Conservation (phyloP, 495 filamentous ascomycete species). For the Talaromyces thailandensis region DNA sequence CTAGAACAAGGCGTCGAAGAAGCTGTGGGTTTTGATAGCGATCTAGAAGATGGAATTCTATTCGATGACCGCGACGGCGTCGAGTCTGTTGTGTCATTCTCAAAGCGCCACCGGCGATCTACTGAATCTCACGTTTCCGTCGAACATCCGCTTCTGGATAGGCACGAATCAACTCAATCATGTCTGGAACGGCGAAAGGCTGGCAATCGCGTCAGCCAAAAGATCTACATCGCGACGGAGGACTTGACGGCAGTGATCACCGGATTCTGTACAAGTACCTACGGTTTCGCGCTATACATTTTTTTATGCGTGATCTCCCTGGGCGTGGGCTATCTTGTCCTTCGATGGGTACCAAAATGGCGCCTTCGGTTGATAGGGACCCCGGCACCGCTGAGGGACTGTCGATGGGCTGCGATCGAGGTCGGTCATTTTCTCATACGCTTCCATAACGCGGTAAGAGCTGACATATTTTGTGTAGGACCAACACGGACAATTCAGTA, state of each 20-base stretch:
- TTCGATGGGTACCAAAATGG: conserved; percentile 88
- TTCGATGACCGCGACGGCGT: conserved; percentile 18
- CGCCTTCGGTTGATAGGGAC: conserved; percentile 67
- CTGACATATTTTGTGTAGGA: conserved; percentile 41
- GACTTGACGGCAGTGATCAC: conserved; percentile 89
- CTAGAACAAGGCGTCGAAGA: conserved; percentile 44
- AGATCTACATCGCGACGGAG: conserved; percentile 85
- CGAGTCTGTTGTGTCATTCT: background rate
- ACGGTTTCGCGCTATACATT: conserved; percentile 61
- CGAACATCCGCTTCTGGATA: conserved; percentile 65
- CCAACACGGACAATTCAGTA: conserved; percentile 85
- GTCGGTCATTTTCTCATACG: conserved; percentile 22
- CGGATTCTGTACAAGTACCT: conserved; percentile 68
- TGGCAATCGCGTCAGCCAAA: conserved; percentile 62
- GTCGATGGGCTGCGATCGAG: conserved; percentile 87
- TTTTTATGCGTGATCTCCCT: conserved; percentile 59
- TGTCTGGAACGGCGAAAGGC: conserved; percentile 47
- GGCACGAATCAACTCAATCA: conserved; percentile 46
- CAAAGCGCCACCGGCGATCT: conserved; percentile 13
- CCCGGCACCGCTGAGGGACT: conserved; percentile 55
- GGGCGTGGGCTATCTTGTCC: conserved; percentile 71
- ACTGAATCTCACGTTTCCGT: conserved; percentile 52
- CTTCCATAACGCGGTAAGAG: conserved; percentile 2
- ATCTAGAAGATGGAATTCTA: conserved; percentile 40
- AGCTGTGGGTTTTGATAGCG: conserved; percentile 41